Evolutionary conservation across 306 rosid genomes (phyloP).

Genomic region (Vicia faba): DNA sequence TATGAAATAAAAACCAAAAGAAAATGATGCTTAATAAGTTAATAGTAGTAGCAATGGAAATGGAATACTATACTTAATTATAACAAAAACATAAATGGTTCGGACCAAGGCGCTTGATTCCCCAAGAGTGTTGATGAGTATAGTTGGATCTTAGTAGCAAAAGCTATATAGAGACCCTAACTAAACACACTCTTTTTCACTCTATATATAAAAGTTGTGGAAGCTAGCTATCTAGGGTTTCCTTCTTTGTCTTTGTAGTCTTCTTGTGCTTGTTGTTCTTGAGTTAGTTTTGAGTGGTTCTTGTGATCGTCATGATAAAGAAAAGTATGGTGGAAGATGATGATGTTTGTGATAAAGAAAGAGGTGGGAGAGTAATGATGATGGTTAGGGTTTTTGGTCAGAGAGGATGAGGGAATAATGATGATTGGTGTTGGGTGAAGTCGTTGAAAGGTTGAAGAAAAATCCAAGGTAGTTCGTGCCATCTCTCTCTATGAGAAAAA

Average conservation of each 20-base stretch:
- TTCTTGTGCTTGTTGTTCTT: conserved; percentile 34
- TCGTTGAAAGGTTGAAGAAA: conserved; percentile 65
- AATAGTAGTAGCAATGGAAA: conserved; percentile 18
- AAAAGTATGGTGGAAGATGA: conserved; percentile 36
- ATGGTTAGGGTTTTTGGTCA: conserved; percentile 48
- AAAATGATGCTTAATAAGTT: conserved; percentile 7
- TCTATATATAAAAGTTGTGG: conserved; percentile 6
- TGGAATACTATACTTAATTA: conserved; percentile 30
- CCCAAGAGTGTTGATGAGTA: conserved; percentile 51
- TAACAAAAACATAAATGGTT: conserved; percentile 50
- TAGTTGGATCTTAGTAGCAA: conserved; percentile 41
- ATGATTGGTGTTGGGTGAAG: conserved; percentile 51
- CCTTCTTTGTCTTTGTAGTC: conserved; percentile 36
- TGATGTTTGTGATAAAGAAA: conserved; percentile 48
- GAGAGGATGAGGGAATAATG: conserved; percentile 69
- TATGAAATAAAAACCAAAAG: background rate
- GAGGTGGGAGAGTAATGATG: conserved; percentile 66
- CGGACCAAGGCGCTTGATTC: conserved; percentile 99
- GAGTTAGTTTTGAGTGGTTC: conserved; percentile 24
- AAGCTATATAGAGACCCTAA: conserved; percentile 37
- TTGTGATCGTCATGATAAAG: conserved; percentile 20
- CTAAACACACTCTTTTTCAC: conserved; percentile 32
- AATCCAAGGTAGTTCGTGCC: conserved; percentile 65
- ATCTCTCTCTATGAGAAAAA: conserved; percentile 32
- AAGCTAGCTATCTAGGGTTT: conserved; percentile 49